Base-by-base conservation (phyloP, 371 early-diverging fungal species). In the Phascolomyces articulosus region DNA sequence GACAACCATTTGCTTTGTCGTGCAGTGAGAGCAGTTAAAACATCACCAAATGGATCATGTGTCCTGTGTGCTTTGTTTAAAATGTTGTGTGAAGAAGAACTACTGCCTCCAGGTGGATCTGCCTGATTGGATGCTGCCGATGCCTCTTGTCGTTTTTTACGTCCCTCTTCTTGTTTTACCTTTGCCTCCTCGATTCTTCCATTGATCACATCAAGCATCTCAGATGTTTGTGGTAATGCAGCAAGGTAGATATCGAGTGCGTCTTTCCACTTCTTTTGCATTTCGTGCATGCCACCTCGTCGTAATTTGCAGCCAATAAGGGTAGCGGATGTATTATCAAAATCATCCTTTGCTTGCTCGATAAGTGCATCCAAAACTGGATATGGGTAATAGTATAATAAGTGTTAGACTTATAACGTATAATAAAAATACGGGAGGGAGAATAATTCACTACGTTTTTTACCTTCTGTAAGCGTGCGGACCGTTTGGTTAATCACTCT, bases 341-440 rank as follows among this genome's bases (percentile, higher is more conserved):
- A 27, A n/a, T 62, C 62, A n/a, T 72, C 73, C 38, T 51, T 67
- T 18, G 70, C 70, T 44, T 80, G 79, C 20, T 68, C 63, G 15
- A 76, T 58, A 85, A 89, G 82, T 16, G 73, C 60, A 34, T 77
- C 69, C 53, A 89, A 70, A 1, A 89, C 90, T 66, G 20, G 1
- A 4, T 18, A 54, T 53, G n/a, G 23, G 63, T 31, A 28, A 20
- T 40, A 24, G 21, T 59, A 62, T 29, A 26, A 15, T 2, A 23
- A 18, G 4, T 47, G 1, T 8, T 18, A 26, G 10, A 38, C 21
- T 1, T 4, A 1, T 63, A 57, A 29, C 3, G 44, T 2, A 0
- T 20, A 23, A 11, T 34, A 34, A 34, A 34, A 31, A 31, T 1
- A 34, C 11, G 11, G 6, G 34, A 34, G 11, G 2, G 11, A 34